Percentiles rank a stretch among this genome's conserved stretches.
Conservation (phyloP, 129 eudicot species). For the Smallanthus sonchifolius region DNA sequence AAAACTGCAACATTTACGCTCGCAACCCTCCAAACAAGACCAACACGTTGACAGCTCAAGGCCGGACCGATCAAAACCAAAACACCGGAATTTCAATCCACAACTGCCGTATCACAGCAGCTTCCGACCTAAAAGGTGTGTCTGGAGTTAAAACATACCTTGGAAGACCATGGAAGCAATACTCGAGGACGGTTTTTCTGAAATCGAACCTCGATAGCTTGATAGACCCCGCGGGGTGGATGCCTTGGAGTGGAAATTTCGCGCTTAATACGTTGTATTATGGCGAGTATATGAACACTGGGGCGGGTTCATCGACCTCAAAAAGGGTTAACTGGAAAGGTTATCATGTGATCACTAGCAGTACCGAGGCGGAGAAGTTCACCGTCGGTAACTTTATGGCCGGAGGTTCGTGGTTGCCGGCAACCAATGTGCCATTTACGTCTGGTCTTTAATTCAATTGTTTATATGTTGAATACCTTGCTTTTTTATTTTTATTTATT, state of each 20-base stretch:
- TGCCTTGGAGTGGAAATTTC: conserved; percentile 46
- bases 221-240: conserved; percentile 58
- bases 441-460: conserved; percentile 41
- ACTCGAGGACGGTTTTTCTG: conserved; percentile 56
- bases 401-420: conserved; percentile 64
- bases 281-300: conserved; percentile 56
- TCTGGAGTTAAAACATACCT: conserved; percentile 40
- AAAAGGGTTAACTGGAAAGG: conserved; percentile 58
- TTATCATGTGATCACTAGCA: conserved; percentile 47
- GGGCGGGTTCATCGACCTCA: conserved; percentile 43
- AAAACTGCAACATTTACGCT: conserved; percentile 51
- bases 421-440: conserved; percentile 46
- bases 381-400: conserved; percentile 46
- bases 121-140: conserved; percentile 33
- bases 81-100: conserved; percentile 60
- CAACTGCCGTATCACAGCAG: conserved; percentile 42
- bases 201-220: conserved; percentile 39
- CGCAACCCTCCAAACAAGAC: conserved; percentile 44
- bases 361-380: conserved; percentile 43
- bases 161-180: conserved; percentile 58
- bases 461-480: conserved; percentile 10
- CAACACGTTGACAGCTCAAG: conserved; percentile 53
- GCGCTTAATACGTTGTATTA: conserved; percentile 50
- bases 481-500: background rate
- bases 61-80: conserved; percentile 52